Base-by-base conservation (phyloP, 2,329 filamentous ascomycete genomes). In the Fusarium sp. region DNA sequence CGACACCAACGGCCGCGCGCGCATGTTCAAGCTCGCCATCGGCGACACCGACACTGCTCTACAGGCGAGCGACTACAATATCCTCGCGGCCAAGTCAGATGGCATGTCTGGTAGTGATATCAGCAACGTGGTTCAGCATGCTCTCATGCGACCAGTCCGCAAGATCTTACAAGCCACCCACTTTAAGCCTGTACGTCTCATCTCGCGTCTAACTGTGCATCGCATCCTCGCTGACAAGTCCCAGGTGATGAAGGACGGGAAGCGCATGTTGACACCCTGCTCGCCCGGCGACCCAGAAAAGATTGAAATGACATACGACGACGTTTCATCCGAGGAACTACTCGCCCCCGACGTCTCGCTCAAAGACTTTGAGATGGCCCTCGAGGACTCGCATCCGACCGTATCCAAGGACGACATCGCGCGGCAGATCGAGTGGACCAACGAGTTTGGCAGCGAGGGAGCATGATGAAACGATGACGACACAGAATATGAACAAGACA, bases 91-190 rank as follows among this genome's bases (percentile, higher is more conserved):
- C 70, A 81, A 94, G 72, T 93, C 92, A 47, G 94, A 98, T 58
- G 95, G 95, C 1, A 99, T 97, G 78, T 97, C 93, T 0, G 95
- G 95, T 32, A 96, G 91, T 64, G 95, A 99, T 86, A 98, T 99
- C 70, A 88, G 85, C 72, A 98, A 98, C 73, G 93, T 92, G 4
- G 95, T 98, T 19, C 95, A 99, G 76, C 91, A 96, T 74, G 95
- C 95, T 1, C 81, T 99, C 35, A 99, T 99, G 95, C 93, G 97
- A 73, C 96, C 95, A 2, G 91, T 99, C 61, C 86, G 95, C 61
- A 96, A 97, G 78, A 98, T 99, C 68, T 90, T 98, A 76, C 96
- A 93, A 64, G 94, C 95, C 15, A 99, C 95, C 49, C 95, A 99
- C 80, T 99, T 98, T 79, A 97, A 97, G 77, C 89, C 91, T 81